Base-by-base conservation (phyloP, 805 yeast species). In the Schizosaccharomyces japonicus region DNA sequence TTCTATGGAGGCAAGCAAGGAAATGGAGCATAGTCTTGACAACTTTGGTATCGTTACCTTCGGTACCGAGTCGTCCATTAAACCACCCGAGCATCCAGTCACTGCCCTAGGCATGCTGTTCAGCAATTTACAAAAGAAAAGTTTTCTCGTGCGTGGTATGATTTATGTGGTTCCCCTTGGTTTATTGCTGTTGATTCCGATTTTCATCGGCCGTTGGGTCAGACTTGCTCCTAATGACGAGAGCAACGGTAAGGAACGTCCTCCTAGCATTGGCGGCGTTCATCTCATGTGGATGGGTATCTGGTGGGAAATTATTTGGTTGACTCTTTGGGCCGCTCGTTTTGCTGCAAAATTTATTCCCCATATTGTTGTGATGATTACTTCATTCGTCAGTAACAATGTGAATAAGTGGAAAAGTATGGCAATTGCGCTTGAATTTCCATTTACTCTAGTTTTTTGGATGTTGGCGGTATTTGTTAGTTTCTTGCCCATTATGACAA, bases 221-320 rank as follows among this genome's bases (percentile, higher is more conserved):
- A 21, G 27, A 25, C 25, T 11, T 4, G 13, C n/a, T 4, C n/a
- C 36, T 15, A 3, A 10, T 13, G 36, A 32, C n/a, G 28, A 19
- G n/a, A 19, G 23, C 26, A 13, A 19, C 13, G 17, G 17, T 32
- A 17, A 32, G 21, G 17, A 6, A 13, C 42, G 42, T n/a, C 23
- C 15, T 17, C 6, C 23, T 5, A 25, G 23, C 23, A 27, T 42
- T 42, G 47, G 47, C 13, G 47, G 47, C 26, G 47, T 45, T 15
- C 19, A 31, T 5, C 11, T 45, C 40, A 45, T 45, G 47, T 45
- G 47, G 47, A 30, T 45, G 39, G 26, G 13, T 11, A 45, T 45
- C 25, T 45, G 47, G 47, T 29, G 34, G 39, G 47, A 45, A 32
- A 45, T 45, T n/a, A 29, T 45, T 4, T 45, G 47, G 47, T 39